Evolutionary conservation across 2,329 filamentous ascomycete genomes (phyloP), one percentile per base, ranked within the genome.

Genomic region (Camptophora hylomeconis): DNA sequence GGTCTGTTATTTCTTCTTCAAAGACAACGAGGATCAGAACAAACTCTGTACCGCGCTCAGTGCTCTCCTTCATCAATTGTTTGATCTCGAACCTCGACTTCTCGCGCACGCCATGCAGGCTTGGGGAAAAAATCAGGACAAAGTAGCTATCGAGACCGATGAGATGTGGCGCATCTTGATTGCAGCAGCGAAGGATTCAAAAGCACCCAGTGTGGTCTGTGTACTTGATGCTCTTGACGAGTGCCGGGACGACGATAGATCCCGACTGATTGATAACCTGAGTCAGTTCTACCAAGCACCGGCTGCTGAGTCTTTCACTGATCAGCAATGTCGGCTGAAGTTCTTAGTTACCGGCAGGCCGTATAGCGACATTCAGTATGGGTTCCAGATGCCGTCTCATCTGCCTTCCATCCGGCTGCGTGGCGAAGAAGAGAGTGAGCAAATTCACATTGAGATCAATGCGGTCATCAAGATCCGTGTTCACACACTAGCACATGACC

Each of bases 1-100:
- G 3, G 40, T 48, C 8, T 52, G 47, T 23, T 54, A 46, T 35
- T 57, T 53, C 35, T 57, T 56, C 37, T 56, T 54, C 35, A 52
- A 54, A 24, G 49, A 55, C 20, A 50, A 52, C 21, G 38, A 49
- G 0, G 36, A 49, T 2, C 49, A 57, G 27, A 47, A 49, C 16
- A 38, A 26, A 17, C 28, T 49, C 22, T 19, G 31, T 10, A 38
- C n/a, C 7, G 53, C 51, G 2, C 20, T 58, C 2, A 54, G 45
- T 21, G 46, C 50, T 7, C 13, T 56, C 11, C 41, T 58, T 0
- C 51, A 57, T 36, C 51, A 58, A 26, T 40, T 58, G 1, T 53
- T 56, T 22, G 28, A 14, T n/a, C 16, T 39, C 9, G 31, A 37
- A 15, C 40, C 41, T 8, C 5, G 37, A 9, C 40, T 54, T 1